Evolutionary conservation across 345 rosid species (phyloP), one percentile per base, ranked within the genome.

Genomic region (Tarenaya hassleriana): DNA sequence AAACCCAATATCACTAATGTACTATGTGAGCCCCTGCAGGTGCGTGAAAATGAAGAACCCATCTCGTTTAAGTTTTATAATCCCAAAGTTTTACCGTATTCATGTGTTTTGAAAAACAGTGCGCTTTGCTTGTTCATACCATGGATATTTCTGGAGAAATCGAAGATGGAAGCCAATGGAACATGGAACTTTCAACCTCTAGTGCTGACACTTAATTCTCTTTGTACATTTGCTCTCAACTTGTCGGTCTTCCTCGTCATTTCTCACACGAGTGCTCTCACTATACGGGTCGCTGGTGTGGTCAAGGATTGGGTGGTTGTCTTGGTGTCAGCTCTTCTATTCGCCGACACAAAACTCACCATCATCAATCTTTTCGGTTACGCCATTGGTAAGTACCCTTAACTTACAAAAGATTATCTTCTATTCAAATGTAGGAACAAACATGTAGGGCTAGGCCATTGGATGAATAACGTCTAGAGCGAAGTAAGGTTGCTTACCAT

Each of bases 231-330:
- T 39, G 96, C 96, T 14, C 96, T 91, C 69, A 91, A 91, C 84
- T 77, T 91, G 60, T 91, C 98, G 16, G 98, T 91, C 58, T 91
- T 91, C 75, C 68, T 91, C 18, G 96, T 91, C 71, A 91, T 91
- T 62, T 87, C 96, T 16, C 98, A 87, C 60, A 91, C 98, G 16
- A 91, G 98, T 50, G 98, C 98, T 61, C 79, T 91, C 60, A 91
- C 96, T 61, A 91, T 91, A 60, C 95, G 98, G 40, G 98, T 91
- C 29, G 96, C 98, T 69, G 98, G 98, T 37, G 96, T 91, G 55
- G 94, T 91, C 74, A 91, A 91, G 81, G 98, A 91, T 57, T 91
- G 98, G 98, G 88, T 91, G 51, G 98, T 91, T 52, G 98, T 91
- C 57, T 66, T 87, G 70, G 64, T 91, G 43, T 91, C 98, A 50